phyloP scores from a whole-genome alignment of 73 alveolate genomes.

The Tetrahymena elliotti region DNA sequence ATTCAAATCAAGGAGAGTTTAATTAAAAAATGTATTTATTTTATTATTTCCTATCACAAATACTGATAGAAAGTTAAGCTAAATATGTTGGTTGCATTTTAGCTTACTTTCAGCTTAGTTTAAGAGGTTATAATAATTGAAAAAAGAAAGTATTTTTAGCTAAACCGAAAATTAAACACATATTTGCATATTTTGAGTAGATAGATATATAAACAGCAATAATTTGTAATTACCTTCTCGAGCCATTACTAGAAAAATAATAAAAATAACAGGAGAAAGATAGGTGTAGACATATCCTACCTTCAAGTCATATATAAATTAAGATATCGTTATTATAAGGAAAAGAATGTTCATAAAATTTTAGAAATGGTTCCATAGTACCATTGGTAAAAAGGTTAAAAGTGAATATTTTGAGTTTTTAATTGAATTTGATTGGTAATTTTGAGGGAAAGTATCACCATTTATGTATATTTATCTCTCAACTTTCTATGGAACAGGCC shows the following conservation, averaged over 20 bases:
- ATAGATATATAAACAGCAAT: neutral
- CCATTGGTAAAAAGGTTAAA: constrained; percentile 76
- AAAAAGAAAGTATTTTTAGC: neutral
- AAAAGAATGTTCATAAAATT: constrained; percentile 82
- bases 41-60: no score
- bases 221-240: neutral
- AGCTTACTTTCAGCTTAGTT: neutral
- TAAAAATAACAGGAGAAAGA: constrained; percentile 60
- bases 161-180: neutral
- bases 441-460: constrained; percentile 37
- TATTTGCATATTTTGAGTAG: no score
- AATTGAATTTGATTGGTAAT: constrained; percentile 48
- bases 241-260: constrained; percentile 36
- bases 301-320: constrained; percentile 65
- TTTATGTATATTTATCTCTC: neutral
- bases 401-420: constrained; percentile 68
- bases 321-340: constrained; percentile 74
- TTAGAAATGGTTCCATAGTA: constrained; percentile 75
- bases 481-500: neutral
- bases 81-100: neutral
- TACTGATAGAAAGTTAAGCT: neutral
- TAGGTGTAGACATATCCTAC: constrained; percentile 88
- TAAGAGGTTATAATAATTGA: neutral
- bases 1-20: neutral
- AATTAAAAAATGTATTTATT: no score